These are phyloP conservation scores for Erigeron canadensis DNA, from an alignment of 129 eudicot species.

Conservation along the genomic window DNA sequence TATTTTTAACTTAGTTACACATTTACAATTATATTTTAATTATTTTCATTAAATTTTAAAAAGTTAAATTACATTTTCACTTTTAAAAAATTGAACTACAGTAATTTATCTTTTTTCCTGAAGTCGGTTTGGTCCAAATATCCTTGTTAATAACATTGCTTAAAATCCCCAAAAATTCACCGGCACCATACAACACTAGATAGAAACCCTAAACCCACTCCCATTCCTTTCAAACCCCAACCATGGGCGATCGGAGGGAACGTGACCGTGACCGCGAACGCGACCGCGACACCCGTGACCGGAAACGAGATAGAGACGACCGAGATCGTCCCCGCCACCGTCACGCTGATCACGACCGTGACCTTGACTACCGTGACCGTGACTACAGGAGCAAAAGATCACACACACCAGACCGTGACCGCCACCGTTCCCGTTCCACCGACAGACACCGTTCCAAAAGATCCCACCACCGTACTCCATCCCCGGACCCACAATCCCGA, in stretches of 20 bases:
- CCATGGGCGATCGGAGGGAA: background rate
- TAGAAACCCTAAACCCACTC: too few relatives aligned
- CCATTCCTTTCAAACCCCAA: too few relatives aligned
- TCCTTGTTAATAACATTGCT: too few relatives aligned
- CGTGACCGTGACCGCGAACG: slow-evolving; percentile 32
- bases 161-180: too few relatives aligned
- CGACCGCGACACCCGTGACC: slow-evolving; percentile 33
- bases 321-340: slow-evolving; percentile 30
- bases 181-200: too few relatives aligned
- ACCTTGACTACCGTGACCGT: slow-evolving; percentile 41
- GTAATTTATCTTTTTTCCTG: too few relatives aligned
- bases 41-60: too few relatives aligned
- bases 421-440: slow-evolving; percentile 45
- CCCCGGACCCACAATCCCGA: slow-evolving; percentile 49
- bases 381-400: slow-evolving; percentile 52
- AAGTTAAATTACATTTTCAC: too few relatives aligned
- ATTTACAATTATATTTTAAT: too few relatives aligned
- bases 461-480: slow-evolving; percentile 46
- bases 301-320: slow-evolving; percentile 33
- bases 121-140: too few relatives aligned
- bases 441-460: slow-evolving; percentile 39
- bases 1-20: too few relatives aligned
- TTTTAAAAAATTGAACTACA: too few relatives aligned
- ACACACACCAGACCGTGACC: slow-evolving; percentile 65
- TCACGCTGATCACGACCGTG: slow-evolving; percentile 43